Evolutionary conservation across 2,329 filamentous ascomycete genomes (phyloP).

Genomic region (Fusarium domesticum): DNA sequence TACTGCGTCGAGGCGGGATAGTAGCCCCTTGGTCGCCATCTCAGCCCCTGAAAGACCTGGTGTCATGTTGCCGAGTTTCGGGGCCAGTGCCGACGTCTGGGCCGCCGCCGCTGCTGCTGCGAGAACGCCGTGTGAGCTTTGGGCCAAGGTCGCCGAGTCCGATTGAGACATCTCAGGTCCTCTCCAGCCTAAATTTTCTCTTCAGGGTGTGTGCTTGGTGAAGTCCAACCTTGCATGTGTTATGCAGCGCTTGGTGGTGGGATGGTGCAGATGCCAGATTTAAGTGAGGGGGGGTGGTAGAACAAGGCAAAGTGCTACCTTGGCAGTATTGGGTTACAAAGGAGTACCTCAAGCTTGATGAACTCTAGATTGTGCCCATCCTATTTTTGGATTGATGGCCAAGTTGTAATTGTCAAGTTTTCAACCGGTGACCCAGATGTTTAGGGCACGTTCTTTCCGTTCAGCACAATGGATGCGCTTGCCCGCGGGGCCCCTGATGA

Average conservation of each 20-base stretch:
- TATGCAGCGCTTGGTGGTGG: not conserved
- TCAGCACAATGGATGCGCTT: no score
- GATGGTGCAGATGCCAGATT: not conserved
- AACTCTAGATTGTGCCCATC: no score
- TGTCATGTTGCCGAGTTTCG: constrained; percentile 20
- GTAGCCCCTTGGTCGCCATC: constrained; percentile 18
- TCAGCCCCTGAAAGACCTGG: constrained; percentile 15
- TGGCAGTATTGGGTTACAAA: no score
- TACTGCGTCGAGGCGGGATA: constrained; percentile 29
- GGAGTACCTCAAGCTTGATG: no score
- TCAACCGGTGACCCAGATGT: no score
- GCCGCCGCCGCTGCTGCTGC: constrained; percentile 12
- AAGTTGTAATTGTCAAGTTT: no score
- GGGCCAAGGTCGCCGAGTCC: constrained; percentile 9
- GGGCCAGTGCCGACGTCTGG: constrained; percentile 10
- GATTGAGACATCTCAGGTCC: constrained; percentile 13
- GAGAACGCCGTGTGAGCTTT: constrained; percentile 17
- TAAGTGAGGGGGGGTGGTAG: no score
- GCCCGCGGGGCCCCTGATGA: no score
- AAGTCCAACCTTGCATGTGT: constrained; percentile 5
- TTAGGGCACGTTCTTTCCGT: no score
- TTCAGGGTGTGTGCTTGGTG: constrained; percentile 1
- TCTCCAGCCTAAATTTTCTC: not conserved
- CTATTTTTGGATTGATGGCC: no score
- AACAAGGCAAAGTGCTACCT: no score